Evolutionary conservation across 2,329 filamentous ascomycete species (phyloP), one percentile per base, ranked within the genome.

Genomic region (Fusarium transvaalense): DNA sequence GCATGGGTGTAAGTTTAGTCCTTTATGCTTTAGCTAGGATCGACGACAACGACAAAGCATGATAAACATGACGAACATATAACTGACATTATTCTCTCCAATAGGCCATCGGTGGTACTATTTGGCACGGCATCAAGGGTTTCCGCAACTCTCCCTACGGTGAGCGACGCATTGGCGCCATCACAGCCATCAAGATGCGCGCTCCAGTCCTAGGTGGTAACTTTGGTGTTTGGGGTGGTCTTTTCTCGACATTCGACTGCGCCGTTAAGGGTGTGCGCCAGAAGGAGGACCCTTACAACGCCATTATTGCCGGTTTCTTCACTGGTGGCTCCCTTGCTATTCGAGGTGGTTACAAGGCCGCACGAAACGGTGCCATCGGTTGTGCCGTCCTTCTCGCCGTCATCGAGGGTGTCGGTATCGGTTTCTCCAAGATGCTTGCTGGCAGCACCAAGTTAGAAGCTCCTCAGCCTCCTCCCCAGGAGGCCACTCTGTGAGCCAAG

Each of bases 241-340:
- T 98, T 60, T 98, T 98, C 86, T 93, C 90, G 75, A 97, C 93
- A 66, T 98, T 95, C 77, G 96, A 99, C 83, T 99, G 96, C 84
- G 92, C 94, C 23, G 92, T 97, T 66, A 99, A 98, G 86, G 95
- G 95, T 60, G 84, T 95, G 58, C 86, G 94, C 71, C 93, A 96
- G 86, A 98, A 97, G 90, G 96, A 99, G 81, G 96, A 98, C 79
- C 94, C 96, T 15, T 98, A 94, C 84, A 98, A 98, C 83, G 94
- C 94, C 76, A 98, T 99, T 79, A 97, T 95, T 74, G 96, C 95
- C 41, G 96, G 96, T 55, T 97, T 97, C 86, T 95, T 97, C 81
- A 98, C 96, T 6, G 94, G 94, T 76, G 96, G 96, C 73, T 89
- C 95, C 31, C 86, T 99, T 34, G 96, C 96, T 52, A 90, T 98